Percentiles rank a stretch among this genome's conserved stretches.
These are phyloP conservation scores for Saccharomycopsis fibuligera DNA, from an alignment of 805 yeast species.

Conservation along the genomic window DNA sequence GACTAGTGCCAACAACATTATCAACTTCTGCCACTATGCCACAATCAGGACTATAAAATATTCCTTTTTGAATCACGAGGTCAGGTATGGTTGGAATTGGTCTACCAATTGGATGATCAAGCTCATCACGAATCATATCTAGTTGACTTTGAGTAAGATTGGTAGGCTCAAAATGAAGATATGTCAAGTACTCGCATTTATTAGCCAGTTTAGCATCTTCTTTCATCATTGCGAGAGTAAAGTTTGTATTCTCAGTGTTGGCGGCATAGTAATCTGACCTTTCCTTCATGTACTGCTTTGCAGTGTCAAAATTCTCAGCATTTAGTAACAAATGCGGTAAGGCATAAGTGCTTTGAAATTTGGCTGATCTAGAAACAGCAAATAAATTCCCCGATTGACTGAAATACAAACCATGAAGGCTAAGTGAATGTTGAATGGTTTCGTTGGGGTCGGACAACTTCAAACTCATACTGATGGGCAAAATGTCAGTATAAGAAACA, in stretches of 20 bases:
- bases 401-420: constrained; percentile 58
- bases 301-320: constrained; percentile 24
- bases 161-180: constrained; percentile 63
- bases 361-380: constrained; percentile 54
- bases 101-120: constrained; percentile 67
- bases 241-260: neutral
- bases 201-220: constrained; percentile 24
- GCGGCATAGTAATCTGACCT: neutral
- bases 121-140: constrained; percentile 62
- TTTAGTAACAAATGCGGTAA: constrained; percentile 49
- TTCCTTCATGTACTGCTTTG: constrained; percentile 26
- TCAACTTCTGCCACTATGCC: constrained; percentile 46
- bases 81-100: constrained; percentile 60
- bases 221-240: constrained; percentile 1
- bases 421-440: constrained; percentile 41
- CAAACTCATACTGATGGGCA: constrained; percentile 5
- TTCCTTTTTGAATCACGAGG: constrained; percentile 45
- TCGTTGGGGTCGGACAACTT: constrained; percentile 37
- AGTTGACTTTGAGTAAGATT: constrained; percentile 47
- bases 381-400: constrained; percentile 59
- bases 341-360: constrained; percentile 55
- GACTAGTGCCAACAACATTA: constrained; percentile 33
- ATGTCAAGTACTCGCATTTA: constrained; percentile 66
- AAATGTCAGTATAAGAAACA: constrained; percentile 24
- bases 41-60: constrained; percentile 87